Evolutionary conservation across 441 rosid genomes (phyloP).

Genomic region (Syzygium syzygioides): DNA sequence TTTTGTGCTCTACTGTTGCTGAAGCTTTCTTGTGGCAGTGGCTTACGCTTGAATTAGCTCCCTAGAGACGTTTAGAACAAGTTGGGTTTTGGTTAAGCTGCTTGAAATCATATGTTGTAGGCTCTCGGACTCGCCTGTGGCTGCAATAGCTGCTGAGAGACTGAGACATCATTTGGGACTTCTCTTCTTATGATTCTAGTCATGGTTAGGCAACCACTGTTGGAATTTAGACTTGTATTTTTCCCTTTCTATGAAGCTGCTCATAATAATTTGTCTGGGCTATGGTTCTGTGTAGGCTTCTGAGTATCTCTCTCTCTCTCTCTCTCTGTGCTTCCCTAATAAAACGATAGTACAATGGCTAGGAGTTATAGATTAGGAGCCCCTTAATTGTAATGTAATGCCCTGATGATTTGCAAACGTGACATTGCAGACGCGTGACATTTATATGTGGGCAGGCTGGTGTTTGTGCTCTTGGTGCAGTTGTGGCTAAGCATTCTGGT

Average conservation of each 20-base stretch:
- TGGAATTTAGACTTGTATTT: neutral
- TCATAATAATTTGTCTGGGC: neutral
- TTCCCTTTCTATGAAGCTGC: neutral
- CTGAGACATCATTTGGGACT: neutral
- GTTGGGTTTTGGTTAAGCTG: neutral
- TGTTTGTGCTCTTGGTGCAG: constrained; percentile 71
- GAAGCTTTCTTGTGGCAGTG: neutral
- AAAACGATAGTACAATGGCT: neutral
- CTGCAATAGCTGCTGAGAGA: neutral
- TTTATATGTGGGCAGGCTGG: constrained; percentile 66
- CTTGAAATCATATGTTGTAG: neutral
- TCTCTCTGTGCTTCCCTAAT: neutral
- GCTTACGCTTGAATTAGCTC: neutral
- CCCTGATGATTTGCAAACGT: neutral
- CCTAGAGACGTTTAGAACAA: neutral
- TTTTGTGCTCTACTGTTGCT: neutral
- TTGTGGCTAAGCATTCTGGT: constrained; percentile 50
- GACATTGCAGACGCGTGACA: constrained; percentile 36
- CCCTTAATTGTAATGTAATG: neutral
- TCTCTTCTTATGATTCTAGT: neutral
- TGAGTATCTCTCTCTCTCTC: neutral
- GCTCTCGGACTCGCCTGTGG: neutral
- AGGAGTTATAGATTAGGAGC: neutral
- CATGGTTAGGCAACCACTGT: neutral
- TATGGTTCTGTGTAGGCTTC: neutral